Conservation (phyloP, 129 eudicot species). For the Escallonia rubra region DNA sequence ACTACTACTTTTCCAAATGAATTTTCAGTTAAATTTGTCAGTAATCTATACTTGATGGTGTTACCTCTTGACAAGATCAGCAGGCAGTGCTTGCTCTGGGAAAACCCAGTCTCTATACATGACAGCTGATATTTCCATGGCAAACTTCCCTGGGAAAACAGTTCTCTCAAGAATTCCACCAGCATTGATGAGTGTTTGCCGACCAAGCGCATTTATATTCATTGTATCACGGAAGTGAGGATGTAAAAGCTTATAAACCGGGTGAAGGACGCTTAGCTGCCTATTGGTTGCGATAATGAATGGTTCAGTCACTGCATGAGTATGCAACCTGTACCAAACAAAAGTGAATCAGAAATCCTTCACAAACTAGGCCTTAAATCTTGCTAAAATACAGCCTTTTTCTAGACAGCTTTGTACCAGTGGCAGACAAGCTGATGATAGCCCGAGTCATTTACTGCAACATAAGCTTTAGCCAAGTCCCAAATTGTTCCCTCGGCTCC, state of each 20-base stretch:
- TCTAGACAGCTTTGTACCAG: constrained; percentile 21
- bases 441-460: constrained; percentile 40
- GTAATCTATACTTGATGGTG: not conserved
- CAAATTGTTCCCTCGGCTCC: constrained; percentile 39
- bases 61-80: constrained; percentile 73
- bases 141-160: constrained; percentile 57
- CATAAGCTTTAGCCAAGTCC: constrained; percentile 53
- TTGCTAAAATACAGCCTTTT: not conserved
- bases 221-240: constrained; percentile 89
- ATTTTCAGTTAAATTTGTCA: not conserved
- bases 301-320: constrained; percentile 84
- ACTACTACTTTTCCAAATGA: too few relatives aligned
- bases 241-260: constrained; percentile 78
- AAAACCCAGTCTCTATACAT: constrained; percentile 67
- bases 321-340: constrained; percentile 41
- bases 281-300: constrained; percentile 78
- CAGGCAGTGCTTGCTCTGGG: constrained; percentile 75
- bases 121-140: constrained; percentile 46
- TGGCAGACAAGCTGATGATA: constrained; percentile 42
- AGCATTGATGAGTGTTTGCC: constrained; percentile 67
- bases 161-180: constrained; percentile 78
- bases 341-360: not conserved
- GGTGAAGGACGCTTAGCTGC: constrained; percentile 77
- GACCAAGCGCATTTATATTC: constrained; percentile 68
- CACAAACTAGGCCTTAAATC: not conserved